Conservation (phyloP, 306 rosid species). For the Prunus armeniaca region DNA sequence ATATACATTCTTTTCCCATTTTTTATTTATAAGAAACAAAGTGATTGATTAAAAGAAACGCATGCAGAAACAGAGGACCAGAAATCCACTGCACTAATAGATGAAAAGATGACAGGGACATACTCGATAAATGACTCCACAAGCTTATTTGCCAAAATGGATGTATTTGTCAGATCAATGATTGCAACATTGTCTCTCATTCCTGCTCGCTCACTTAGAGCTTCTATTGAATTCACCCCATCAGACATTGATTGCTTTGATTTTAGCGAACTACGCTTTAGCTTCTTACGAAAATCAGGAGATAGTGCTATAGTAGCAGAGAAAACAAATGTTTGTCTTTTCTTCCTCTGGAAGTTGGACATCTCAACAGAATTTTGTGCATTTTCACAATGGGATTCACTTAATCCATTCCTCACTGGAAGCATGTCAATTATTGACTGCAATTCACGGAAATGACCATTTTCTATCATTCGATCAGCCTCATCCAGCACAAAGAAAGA, state of each 20-base stretch:
- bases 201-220: constrained; percentile 86
- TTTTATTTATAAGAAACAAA: no score
- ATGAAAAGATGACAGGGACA: constrained; percentile 22
- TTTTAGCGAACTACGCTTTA: constrained; percentile 62
- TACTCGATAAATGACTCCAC: constrained; percentile 96
- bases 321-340: constrained; percentile 92
- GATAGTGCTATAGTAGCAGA: constrained; percentile 92
- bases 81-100: constrained; percentile 1
- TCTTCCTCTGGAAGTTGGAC: constrained; percentile 75
- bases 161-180: constrained; percentile 78
- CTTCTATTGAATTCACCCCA: constrained; percentile 77
- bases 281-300: constrained; percentile 88
- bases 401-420: constrained; percentile 50
- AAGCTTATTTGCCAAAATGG: constrained; percentile 73
- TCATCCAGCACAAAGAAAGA: constrained; percentile 96
- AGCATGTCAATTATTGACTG: constrained; percentile 94
- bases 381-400: constrained; percentile 42
- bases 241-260: constrained; percentile 53
- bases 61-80: not conserved
- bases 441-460: constrained; percentile 87
- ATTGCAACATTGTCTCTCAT: constrained; percentile 84
- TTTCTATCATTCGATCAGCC: constrained; percentile 96
- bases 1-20: no score
- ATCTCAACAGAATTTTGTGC: constrained; percentile 43
- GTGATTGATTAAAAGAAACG: no score